A percentile compares a stretch with the other conserved stretches of the same genome.
phyloP scores from a whole-genome alignment of 2,329 filamentous ascomycete genomes.

The Neoscytalidium dimidiatum region DNA sequence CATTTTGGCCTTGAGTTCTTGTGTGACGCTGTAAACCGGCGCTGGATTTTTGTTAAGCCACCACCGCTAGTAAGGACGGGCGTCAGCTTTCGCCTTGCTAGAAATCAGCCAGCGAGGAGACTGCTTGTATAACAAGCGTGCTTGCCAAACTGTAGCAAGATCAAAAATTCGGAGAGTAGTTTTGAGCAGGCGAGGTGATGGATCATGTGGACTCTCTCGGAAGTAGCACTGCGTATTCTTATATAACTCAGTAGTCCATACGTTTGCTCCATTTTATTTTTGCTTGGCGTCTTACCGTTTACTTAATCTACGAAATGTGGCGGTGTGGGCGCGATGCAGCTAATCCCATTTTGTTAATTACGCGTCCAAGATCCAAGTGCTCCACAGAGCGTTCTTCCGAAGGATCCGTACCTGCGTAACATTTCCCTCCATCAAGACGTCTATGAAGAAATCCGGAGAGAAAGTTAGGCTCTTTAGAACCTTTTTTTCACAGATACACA shows the following conservation, averaged over 20 bases:
- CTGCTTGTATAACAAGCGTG: background rate
- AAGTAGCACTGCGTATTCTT: background rate
- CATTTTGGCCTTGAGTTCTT: background rate
- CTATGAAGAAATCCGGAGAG: no score
- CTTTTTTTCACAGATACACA: no score
- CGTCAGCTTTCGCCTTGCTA: background rate
- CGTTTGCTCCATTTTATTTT: background rate
- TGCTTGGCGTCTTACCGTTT: background rate
- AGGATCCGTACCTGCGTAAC: background rate
- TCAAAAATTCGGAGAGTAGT: background rate
- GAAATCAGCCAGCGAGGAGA: background rate
- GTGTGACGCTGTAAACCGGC: background rate
- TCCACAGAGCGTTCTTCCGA: background rate
- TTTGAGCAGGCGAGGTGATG: background rate
- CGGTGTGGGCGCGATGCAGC: background rate
- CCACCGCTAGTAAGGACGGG: background rate
- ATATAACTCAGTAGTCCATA: background rate
- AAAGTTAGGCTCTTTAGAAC: no score
- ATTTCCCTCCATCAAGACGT: no score
- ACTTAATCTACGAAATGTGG: background rate
- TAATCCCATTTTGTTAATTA: background rate
- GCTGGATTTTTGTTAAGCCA: background rate
- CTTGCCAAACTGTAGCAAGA: background rate
- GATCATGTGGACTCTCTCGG: background rate
- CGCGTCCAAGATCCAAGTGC: background rate